These are phyloP conservation scores for Sarocladium kiliense DNA, from an alignment of 2,329 filamentous ascomycete genomes.

Conservation along the genomic window DNA sequence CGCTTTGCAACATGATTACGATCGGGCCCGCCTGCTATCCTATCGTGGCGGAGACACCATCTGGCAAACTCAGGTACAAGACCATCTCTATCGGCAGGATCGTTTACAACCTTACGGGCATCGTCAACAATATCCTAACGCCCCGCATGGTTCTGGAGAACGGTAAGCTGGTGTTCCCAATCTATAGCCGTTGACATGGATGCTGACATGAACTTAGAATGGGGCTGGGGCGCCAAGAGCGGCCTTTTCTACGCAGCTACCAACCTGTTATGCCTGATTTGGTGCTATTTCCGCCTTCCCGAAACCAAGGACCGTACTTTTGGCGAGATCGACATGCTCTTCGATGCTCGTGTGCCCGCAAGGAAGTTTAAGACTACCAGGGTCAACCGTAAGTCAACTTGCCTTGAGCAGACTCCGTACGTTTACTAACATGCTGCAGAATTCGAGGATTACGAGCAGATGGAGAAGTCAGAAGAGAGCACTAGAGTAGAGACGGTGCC, in stretches of 20 bases:
- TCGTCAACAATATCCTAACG: conserved; percentile 34
- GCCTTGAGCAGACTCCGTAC: too few species aligned
- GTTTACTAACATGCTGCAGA: background rate
- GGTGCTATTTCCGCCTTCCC: conserved; percentile 24
- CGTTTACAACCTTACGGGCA: conserved; percentile 35
- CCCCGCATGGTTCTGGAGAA: conserved; percentile 26
- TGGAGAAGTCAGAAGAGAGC: background rate
- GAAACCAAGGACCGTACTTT: conserved; percentile 25
- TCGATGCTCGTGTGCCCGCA: conserved; percentile 18
- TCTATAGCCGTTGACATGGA: background rate
- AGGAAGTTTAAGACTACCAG: conserved; percentile 22
- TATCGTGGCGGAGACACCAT: conserved; percentile 34
- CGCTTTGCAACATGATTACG: conserved; percentile 27
- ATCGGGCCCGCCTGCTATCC: conserved; percentile 31
- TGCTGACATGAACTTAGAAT: conserved; percentile 13
- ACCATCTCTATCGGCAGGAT: conserved; percentile 39
- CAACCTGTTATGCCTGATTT: conserved; percentile 30
- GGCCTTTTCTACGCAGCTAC: conserved; percentile 28
- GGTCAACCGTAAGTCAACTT: conserved; percentile 17
- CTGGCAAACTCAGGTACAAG: conserved; percentile 37
- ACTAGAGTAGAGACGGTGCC: background rate
- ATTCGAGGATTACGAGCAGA: conserved; percentile 2
- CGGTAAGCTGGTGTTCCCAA: background rate
- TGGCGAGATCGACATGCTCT: conserved; percentile 22
- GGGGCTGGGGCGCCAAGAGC: conserved; percentile 32